phyloP scores from a whole-genome alignment of 2,329 filamentous ascomycete species.

The Neopestalotiopsis rosae region DNA sequence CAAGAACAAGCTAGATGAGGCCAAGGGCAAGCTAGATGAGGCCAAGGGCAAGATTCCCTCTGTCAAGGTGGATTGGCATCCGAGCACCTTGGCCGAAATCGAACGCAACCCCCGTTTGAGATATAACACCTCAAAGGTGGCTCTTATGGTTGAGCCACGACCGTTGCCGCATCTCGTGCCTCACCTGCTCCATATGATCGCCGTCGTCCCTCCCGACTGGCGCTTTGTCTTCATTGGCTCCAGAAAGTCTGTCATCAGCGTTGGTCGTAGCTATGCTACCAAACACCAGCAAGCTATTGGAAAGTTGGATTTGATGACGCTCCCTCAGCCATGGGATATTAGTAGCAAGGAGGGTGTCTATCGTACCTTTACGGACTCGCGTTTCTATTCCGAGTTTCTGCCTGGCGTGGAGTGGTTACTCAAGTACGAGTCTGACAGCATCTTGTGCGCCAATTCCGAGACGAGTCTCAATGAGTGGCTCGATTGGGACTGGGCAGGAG shows the following conservation, averaged over 20 bases:
- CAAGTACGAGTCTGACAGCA: constrained; percentile 60
- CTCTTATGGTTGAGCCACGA: constrained; percentile 56
- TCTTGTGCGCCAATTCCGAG: constrained; percentile 60
- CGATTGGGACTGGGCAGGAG: constrained; percentile 59
- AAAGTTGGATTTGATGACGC: constrained; percentile 55
- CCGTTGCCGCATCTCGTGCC: constrained; percentile 54
- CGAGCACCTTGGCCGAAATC: constrained; percentile 20
- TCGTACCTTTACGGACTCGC: constrained; percentile 53
- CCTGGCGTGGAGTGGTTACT: constrained; percentile 59
- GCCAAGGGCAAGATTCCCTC: constrained; percentile 42
- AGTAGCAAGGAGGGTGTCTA: constrained; percentile 53
- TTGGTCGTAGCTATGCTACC: constrained; percentile 51
- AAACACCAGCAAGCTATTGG: constrained; percentile 55
- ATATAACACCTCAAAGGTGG: constrained; percentile 56
- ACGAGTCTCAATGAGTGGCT: constrained; percentile 59
- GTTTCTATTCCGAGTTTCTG: constrained; percentile 59
- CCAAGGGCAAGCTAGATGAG: constrained; percentile 45
- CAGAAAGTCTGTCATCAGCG: constrained; percentile 49
- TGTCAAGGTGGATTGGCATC: constrained; percentile 46
- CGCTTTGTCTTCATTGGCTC: constrained; percentile 59
- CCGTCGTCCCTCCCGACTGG: constrained; percentile 60
- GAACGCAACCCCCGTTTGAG: constrained; percentile 36
- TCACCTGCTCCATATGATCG: constrained; percentile 56
- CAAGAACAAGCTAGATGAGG: constrained; percentile 44
- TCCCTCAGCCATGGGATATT: constrained; percentile 54